Evolutionary conservation across 148 eudicot species (phyloP).

Genomic region (Polygonum aviculare): DNA sequence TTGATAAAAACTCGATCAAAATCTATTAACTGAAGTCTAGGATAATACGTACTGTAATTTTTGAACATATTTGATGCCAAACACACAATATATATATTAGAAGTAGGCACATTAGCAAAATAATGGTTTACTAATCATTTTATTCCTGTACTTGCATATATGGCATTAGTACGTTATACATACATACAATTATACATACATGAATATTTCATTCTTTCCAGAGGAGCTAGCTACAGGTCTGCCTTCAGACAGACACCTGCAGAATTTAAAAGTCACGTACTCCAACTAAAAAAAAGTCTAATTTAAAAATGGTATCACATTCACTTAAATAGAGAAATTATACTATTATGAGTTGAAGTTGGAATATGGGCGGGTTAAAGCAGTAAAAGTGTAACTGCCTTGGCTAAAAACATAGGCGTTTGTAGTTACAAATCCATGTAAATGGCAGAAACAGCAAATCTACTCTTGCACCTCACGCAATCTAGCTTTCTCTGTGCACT

Average conservation of each 20-base stretch:
- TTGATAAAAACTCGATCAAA: no score
- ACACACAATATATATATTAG: no score
- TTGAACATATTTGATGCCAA: no score
- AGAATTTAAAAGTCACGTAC: background rate
- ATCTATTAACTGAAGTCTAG: no score
- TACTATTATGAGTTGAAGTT: background rate
- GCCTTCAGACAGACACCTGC: background rate
- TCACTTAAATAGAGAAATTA: background rate
- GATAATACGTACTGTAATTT: no score
- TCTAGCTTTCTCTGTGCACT: background rate
- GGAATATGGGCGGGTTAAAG: background rate
- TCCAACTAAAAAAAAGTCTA: background rate
- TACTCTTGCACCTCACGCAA: slow-evolving; percentile 8
- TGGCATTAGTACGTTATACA: background rate
- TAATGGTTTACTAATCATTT: background rate
- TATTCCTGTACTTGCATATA: background rate
- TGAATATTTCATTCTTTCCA: background rate
- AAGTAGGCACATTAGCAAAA: background rate
- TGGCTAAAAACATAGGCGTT: background rate
- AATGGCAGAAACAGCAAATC: background rate
- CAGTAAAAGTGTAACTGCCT: background rate
- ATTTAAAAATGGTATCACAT: background rate
- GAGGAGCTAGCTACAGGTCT: background rate
- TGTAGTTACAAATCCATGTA: slow-evolving; percentile 6
- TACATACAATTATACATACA: background rate